A percentile compares a stretch with the other conserved stretches of the same genome.
Conservation (phyloP, 768 basidiomycete genomes). For the Russula sp. region DNA sequence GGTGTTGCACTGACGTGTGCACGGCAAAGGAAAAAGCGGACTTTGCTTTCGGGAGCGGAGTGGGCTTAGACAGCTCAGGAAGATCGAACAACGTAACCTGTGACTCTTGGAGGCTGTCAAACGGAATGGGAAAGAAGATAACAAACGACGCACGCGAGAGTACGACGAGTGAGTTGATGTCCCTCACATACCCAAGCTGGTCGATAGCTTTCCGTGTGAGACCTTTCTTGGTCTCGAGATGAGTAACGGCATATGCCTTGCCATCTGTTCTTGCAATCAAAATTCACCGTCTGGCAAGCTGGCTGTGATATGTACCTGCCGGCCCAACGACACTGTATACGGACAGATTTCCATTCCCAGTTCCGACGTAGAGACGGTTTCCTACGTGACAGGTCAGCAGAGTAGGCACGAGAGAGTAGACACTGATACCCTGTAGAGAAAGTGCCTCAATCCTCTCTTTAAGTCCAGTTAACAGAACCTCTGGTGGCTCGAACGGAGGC, state of each 20-base stretch:
- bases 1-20: slow-evolving; percentile 53
- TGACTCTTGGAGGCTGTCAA: slow-evolving; percentile 45
- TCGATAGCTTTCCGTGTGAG: slow-evolving; percentile 72
- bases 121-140: background rate
- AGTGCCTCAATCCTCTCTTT: slow-evolving; percentile 23
- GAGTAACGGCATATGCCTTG: slow-evolving; percentile 32
- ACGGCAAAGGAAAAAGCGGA: slow-evolving; percentile 79
- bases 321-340: slow-evolving; percentile 43
- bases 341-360: slow-evolving; percentile 48
- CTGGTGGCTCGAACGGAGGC: slow-evolving; percentile 23
- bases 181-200: slow-evolving; percentile 78
- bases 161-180: slow-evolving; percentile 78
- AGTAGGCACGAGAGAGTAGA: background rate
- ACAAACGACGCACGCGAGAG: slow-evolving; percentile 59
- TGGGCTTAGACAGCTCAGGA: slow-evolving; percentile 64
- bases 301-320: slow-evolving; percentile 31
- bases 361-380: slow-evolving; percentile 58
- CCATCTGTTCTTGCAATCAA: slow-evolving; percentile 26
- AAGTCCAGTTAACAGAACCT: slow-evolving; percentile 12
- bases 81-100: slow-evolving; percentile 70
- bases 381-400: slow-evolving; percentile 30
- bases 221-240: slow-evolving; percentile 61
- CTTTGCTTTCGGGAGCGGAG: slow-evolving; percentile 69
- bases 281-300: background rate
- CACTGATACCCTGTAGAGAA: slow-evolving; percentile 15